Conservation (phyloP, 331 rosid genomes). For the Rhamnella rubrinervis region DNA sequence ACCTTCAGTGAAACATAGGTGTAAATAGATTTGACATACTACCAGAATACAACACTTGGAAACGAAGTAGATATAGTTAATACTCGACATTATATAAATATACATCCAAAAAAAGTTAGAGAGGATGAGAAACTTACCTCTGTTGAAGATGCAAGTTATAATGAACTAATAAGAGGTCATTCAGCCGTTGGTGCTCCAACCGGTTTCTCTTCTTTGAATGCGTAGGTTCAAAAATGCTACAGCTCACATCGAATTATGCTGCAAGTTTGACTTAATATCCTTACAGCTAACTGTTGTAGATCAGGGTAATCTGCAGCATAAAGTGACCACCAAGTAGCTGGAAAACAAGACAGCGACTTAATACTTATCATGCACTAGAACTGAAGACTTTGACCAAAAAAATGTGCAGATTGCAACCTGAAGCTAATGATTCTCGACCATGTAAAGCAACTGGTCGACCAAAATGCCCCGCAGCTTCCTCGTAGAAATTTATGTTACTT, state of each 20-base stretch:
- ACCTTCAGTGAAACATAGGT: neutral
- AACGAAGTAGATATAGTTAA: neutral
- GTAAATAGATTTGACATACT: neutral
- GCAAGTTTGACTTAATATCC: slow-evolving; percentile 44
- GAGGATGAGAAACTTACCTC: slow-evolving; percentile 26
- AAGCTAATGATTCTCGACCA: slow-evolving; percentile 40
- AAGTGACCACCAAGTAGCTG: slow-evolving; percentile 52
- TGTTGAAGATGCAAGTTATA: slow-evolving; percentile 41
- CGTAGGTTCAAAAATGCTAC: slow-evolving; percentile 29
- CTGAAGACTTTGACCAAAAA: neutral
- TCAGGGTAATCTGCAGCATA: slow-evolving; percentile 44
- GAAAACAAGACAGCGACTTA: slow-evolving; percentile 11
- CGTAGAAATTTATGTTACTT: slow-evolving; percentile 38
- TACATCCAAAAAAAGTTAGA: neutral
- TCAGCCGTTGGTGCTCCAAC: slow-evolving; percentile 35
- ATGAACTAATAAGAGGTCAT: slow-evolving; percentile 38
- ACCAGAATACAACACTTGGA: neutral
- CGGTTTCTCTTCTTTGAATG: slow-evolving; percentile 31
- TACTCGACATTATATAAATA: neutral
- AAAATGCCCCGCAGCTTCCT: slow-evolving; percentile 43
- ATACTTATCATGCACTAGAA: neutral
- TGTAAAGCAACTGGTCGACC: slow-evolving; percentile 42
- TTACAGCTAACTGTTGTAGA: slow-evolving; percentile 38
- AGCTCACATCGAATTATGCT: slow-evolving; percentile 23
- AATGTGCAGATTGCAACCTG: slow-evolving; percentile 29